Base-by-base conservation (phyloP, 352 stramenopile species). In the Phytophthora sansomeana region DNA sequence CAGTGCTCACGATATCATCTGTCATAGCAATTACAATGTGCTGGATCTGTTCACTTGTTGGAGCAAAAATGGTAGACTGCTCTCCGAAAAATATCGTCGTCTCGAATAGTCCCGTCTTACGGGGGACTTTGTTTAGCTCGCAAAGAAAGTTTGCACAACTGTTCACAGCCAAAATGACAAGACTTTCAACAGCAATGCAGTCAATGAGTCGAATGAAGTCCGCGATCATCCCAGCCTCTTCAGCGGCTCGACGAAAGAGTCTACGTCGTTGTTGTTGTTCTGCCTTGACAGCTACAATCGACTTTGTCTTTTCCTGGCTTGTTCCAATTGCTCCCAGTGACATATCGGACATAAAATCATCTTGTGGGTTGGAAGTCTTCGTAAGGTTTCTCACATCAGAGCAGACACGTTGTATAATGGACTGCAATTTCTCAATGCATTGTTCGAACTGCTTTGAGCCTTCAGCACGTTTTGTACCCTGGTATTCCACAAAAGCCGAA, bases 191-290 rank as follows among this genome's bases (percentile, higher is more conserved):
- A 1, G 84, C 84, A 2, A 98, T 81, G 56, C 98, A 98, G 66
- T 98, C 96, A 10, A 97, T 85, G 0, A 98, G 76, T 5, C 96
- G 91, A 52, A 98, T 97, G 17, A 98, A 96, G 48, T 98, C 89
- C 13, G 86, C 78, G 42, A 98, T 95, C 88, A 97, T 97, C 5
- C 69, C 69, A 5, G 86, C 86, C 58, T 98, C 96, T 60, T 97
- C 81, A 0, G 82, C 87, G 0, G 95, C 96, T 21, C 90, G 81
- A 48, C 89, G 87, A 49, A 97, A 85, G 13, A 97, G 74, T 48
- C 90, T 89, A 6, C 80, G 80, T 16, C 91, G 80, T 48, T 97
- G 85, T 35, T 89, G 75, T 49, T 95, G 88, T 52, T 98, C 95
- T 8, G 92, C 84, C 63, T 98, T 98, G 29, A 96, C 74, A 4